Evolutionary conservation across 2,329 filamentous ascomycete species (phyloP).

Genomic region (Aspergillus fumigatiaffinis): DNA sequence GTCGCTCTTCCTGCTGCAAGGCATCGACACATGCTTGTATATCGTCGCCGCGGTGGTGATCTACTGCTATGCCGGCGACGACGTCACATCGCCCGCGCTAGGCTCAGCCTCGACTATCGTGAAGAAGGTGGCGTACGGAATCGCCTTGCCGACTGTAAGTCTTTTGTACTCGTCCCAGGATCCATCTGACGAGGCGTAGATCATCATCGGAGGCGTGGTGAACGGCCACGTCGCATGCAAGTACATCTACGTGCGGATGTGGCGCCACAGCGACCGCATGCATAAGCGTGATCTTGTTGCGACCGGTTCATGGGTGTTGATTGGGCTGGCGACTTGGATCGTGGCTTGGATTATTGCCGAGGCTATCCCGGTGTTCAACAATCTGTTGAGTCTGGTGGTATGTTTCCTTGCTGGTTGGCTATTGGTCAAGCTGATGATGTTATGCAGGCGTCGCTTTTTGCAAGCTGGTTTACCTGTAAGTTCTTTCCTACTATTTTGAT

Average conservation of each 20-base stretch:
- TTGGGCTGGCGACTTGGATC: constrained; percentile 54
- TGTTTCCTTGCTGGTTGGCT: neutral
- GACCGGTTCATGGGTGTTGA: constrained; percentile 54
- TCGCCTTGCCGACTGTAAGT: constrained; percentile 58
- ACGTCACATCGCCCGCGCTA: constrained; percentile 62
- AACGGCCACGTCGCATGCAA: constrained; percentile 63
- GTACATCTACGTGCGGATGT: constrained; percentile 62
- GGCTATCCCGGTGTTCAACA: constrained; percentile 64
- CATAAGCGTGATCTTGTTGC: constrained; percentile 45
- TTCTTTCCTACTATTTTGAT: constrained; percentile 3
- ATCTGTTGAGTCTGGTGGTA: constrained; percentile 57
- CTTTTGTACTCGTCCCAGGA: neutral
- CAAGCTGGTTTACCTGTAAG: constrained; percentile 59
- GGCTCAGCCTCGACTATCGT: constrained; percentile 55
- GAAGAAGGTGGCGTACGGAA: constrained; percentile 61
- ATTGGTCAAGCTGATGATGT: neutral
- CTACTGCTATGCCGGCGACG: constrained; percentile 60
- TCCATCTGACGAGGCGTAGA: constrained; percentile 27
- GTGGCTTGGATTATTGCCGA: constrained; percentile 64
- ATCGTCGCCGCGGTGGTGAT: constrained; percentile 62
- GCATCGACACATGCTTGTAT: constrained; percentile 57
- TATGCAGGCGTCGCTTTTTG: constrained; percentile 50
- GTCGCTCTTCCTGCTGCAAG: constrained; percentile 57
- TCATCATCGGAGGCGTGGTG: constrained; percentile 65
- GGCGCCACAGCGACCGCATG: constrained; percentile 54